Percentiles rank a stretch among this genome's conserved stretches.
Conservation (phyloP, 73 alveolate genomes). For the Stentor roeselii region DNA sequence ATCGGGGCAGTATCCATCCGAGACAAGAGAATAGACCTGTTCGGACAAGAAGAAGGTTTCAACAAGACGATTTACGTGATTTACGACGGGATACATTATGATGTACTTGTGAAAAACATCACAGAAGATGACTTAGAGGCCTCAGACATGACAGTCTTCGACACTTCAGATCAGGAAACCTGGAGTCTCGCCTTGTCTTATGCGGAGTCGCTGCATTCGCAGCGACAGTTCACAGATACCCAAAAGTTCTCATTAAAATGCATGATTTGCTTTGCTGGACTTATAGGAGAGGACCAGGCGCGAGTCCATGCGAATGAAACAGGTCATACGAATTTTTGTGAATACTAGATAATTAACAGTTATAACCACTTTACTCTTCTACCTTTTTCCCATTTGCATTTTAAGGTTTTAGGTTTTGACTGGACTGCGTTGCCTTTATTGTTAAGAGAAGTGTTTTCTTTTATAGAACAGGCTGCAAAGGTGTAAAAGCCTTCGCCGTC, state of each 20-base stretch:
- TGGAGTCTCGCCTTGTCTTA: constrained; percentile 60
- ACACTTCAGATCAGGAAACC: constrained; percentile 56
- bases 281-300: constrained; percentile 82
- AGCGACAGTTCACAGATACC: constrained; percentile 66
- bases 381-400: too few relatives aligned
- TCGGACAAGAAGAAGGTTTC: constrained; percentile 68
- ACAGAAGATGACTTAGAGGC: constrained; percentile 62
- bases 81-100: constrained; percentile 91
- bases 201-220: constrained; percentile 63
- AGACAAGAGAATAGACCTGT: constrained; percentile 59
- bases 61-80: constrained; percentile 68
- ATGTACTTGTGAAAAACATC: constrained; percentile 57
- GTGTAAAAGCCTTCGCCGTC: neutral
- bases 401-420: too few relatives aligned
- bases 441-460: too few relatives aligned
- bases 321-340: constrained; percentile 82
- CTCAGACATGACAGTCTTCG: constrained; percentile 60
- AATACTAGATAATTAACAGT: too few relatives aligned
- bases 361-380: too few relatives aligned
- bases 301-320: constrained; percentile 72
- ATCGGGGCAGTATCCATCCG: constrained; percentile 75
- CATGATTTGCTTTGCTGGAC: constrained; percentile 72
- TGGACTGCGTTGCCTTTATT: too few relatives aligned
- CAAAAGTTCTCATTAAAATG: constrained; percentile 63
- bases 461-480: too few relatives aligned